Conservation (phyloP, 2,329 filamentous ascomycete genomes). For the Pseudogymnoascus sp. region DNA sequence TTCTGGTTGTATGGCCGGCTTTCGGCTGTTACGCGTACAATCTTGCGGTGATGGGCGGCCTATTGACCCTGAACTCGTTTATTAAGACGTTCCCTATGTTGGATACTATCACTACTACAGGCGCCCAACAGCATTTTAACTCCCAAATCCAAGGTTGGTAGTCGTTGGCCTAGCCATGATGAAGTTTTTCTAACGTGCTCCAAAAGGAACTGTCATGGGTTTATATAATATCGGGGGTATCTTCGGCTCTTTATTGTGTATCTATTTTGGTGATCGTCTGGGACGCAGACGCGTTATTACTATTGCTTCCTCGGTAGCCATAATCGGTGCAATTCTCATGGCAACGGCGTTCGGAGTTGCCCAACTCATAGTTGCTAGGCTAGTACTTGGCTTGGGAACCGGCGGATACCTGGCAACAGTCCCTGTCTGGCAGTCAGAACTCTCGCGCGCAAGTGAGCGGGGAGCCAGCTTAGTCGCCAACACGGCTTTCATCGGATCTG, state of each 20-base stretch:
- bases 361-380: constrained; percentile 46
- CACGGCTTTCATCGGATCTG: constrained; percentile 45
- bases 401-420: constrained; percentile 37
- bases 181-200: background rate
- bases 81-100: constrained; percentile 32
- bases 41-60: constrained; percentile 31
- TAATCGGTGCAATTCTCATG: constrained; percentile 44
- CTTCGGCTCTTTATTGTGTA: constrained; percentile 30
- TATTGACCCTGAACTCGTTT: constrained; percentile 16
- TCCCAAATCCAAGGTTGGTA: background rate
- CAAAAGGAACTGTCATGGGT: constrained; percentile 30
- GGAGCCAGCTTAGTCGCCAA: constrained; percentile 52
- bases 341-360: constrained; percentile 36
- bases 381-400: constrained; percentile 42
- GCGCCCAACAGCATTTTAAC: background rate
- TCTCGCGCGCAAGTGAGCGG: constrained; percentile 45
- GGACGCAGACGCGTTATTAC: constrained; percentile 51
- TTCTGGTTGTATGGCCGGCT: constrained; percentile 37
- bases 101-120: constrained; percentile 26
- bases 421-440: constrained; percentile 54
- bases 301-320: constrained; percentile 48
- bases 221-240: constrained; percentile 33
- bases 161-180: background rate
- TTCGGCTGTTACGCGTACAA: constrained; percentile 36
- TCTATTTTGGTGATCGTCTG: constrained; percentile 39